phyloP scores from a whole-genome alignment of 1,284 basidiomycete genomes.

The Apiotrichum akiyoshidainum region DNA sequence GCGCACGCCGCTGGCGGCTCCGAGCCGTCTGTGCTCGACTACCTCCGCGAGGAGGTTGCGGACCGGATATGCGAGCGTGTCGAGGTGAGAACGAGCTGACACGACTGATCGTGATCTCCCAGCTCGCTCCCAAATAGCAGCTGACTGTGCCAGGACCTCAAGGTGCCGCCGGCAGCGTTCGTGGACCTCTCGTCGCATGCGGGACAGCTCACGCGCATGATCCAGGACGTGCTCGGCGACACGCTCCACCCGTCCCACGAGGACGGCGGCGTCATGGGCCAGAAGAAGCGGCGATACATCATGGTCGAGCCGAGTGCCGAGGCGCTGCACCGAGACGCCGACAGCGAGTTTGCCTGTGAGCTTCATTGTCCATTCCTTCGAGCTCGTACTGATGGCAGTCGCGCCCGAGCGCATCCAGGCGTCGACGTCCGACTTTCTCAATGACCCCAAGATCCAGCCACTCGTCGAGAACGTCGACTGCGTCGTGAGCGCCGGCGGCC shows the following conservation, averaged over 20 bases:
- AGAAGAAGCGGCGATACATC: constrained; percentile 31
- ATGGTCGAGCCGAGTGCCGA: constrained; percentile 79
- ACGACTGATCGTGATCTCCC: too few relatives aligned
- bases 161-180: constrained; percentile 72
- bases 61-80: constrained; percentile 86
- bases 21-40: constrained; percentile 68
- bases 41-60: constrained; percentile 84
- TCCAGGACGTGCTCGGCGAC: constrained; percentile 66
- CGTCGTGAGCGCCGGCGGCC: constrained; percentile 80
- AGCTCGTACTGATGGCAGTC: constrained; percentile 12
- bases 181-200: constrained; percentile 93
- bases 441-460: constrained; percentile 52
- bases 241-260: constrained; percentile 59
- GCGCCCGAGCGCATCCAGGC: constrained; percentile 35
- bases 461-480: constrained; percentile 73
- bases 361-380: background rate
- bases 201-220: constrained; percentile 81
- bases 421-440: constrained; percentile 32
- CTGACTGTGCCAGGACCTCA: constrained; percentile 69
- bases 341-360: constrained; percentile 29
- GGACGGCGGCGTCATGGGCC: constrained; percentile 12
- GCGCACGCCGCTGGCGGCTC: constrained; percentile 50
- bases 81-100: constrained; percentile 55
- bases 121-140: background rate
- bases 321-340: constrained; percentile 61